Evolutionary conservation across 169 alveolate species (phyloP).

Genomic region (Plasmodium coatneyi): DNA sequence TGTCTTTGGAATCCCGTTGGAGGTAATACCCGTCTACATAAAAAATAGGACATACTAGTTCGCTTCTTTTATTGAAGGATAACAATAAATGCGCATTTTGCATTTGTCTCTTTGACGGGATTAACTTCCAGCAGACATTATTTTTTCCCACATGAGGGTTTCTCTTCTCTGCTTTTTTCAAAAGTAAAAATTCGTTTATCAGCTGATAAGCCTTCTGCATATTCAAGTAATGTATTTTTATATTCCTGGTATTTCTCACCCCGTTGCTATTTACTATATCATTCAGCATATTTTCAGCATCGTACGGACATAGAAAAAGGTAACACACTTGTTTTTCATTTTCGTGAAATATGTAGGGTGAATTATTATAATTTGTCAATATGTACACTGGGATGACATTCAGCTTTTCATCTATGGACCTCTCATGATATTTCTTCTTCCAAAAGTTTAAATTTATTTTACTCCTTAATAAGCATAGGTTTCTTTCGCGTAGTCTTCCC

Average conservation of each 20-base stretch:
- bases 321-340: constrained; percentile 65
- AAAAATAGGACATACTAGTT: constrained; percentile 50
- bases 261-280: constrained; percentile 59
- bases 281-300: constrained; percentile 58
- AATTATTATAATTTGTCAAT: constrained; percentile 54
- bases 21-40: constrained; percentile 51
- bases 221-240: constrained; percentile 27
- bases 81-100: constrained; percentile 47
- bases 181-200: constrained; percentile 43
- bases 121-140: constrained; percentile 55
- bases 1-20: constrained; percentile 13
- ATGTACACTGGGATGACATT: constrained; percentile 46
- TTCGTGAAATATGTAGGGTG: constrained; percentile 71
- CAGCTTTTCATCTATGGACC: constrained; percentile 60
- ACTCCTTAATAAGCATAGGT: constrained; percentile 12
- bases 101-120: constrained; percentile 43
- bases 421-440: constrained; percentile 67
- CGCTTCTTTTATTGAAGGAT: constrained; percentile 55
- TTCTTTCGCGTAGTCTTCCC: not conserved
- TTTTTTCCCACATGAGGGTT: constrained; percentile 28
- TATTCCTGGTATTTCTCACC: constrained; percentile 31
- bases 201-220: constrained; percentile 67
- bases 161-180: constrained; percentile 22
- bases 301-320: constrained; percentile 66
- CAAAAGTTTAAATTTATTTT: constrained; percentile 22